These are phyloP conservation scores for Candida vaughaniae DNA, from an alignment of 805 yeast genomes.

Conservation along the genomic window DNA sequence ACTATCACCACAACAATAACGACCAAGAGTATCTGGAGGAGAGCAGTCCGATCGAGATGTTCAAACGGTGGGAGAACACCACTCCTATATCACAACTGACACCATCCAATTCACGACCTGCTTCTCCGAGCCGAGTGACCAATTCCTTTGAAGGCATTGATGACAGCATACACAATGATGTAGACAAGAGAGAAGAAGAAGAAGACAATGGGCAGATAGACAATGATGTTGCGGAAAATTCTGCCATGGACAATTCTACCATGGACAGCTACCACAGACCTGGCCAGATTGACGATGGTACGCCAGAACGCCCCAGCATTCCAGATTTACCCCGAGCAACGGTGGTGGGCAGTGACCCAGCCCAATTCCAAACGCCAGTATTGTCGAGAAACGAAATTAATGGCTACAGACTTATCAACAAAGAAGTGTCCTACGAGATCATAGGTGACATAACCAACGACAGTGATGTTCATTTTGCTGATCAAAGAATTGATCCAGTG, in stretches of 20 bases:
- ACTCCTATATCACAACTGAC: constrained; percentile 45
- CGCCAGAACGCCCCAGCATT: not conserved
- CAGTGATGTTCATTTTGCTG: constrained; percentile 32
- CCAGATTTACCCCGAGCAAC: not conserved
- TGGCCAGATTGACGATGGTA: not conserved
- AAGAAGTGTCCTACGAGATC: constrained; percentile 6
- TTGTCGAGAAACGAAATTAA: constrained; percentile 3
- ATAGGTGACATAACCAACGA: constrained; percentile 1
- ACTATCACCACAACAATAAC: constrained; percentile 9
- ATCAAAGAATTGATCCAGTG: constrained; percentile 27
- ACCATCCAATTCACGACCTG: constrained; percentile 40
- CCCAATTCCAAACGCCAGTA: not conserved
- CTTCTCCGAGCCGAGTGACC: constrained; percentile 27
- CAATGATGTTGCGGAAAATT: not conserved
- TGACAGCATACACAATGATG: too few relatives aligned
- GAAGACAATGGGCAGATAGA: too few relatives aligned
- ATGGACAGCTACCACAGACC: not conserved
- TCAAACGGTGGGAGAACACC: constrained; percentile 15
- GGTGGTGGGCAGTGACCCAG: not conserved
- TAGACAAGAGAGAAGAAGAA: too few relatives aligned
- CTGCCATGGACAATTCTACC: not conserved
- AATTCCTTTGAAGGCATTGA: not conserved
- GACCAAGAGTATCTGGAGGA: constrained; percentile 11
- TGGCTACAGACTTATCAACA: constrained; percentile 12
- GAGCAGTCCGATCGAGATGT: constrained; percentile 10